phyloP scores from a whole-genome alignment of 352 stramenopile species.

The Phytophthora pisi region DNA sequence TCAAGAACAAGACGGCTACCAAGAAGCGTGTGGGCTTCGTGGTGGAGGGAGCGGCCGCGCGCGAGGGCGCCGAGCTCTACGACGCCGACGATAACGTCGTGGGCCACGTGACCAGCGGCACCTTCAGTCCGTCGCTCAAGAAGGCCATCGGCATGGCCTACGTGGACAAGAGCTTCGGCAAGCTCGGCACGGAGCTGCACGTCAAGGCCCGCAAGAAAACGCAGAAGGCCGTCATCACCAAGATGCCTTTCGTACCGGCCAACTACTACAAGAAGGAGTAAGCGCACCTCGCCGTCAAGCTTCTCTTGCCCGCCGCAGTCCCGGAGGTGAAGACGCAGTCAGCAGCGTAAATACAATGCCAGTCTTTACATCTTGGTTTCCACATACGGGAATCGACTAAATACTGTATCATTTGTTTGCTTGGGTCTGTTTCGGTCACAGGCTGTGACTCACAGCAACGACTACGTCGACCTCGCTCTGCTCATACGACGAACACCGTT shows the following conservation, averaged over 20 bases:
- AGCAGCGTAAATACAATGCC: slow-evolving; percentile 1
- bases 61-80: slow-evolving; percentile 94
- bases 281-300: not conserved
- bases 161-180: slow-evolving; percentile 91
- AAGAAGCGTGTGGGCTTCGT: slow-evolving; percentile 97
- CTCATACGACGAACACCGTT: not conserved
- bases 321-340: slow-evolving; percentile 16
- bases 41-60: slow-evolving; percentile 94
- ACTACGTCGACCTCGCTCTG: not conserved
- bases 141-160: slow-evolving; percentile 99
- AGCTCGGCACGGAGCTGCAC: slow-evolving; percentile 93
- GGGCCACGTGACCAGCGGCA: slow-evolving; percentile 96
- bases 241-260: slow-evolving; percentile 98
- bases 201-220: slow-evolving; percentile 97
- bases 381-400: slow-evolving; percentile 13
- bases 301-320: slow-evolving; percentile 8
- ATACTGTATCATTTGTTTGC: slow-evolving; percentile 4
- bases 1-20: slow-evolving; percentile 93
- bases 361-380: no score
- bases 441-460: no score
- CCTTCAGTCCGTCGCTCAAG: slow-evolving; percentile 96
- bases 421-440: not conserved
- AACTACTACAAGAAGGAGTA: slow-evolving; percentile 95
- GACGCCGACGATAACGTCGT: slow-evolving; percentile 82
- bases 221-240: slow-evolving; percentile 92